Evolutionary conservation across 2,329 filamentous ascomycete genomes (phyloP).

Genomic region (Beauveria australis): DNA sequence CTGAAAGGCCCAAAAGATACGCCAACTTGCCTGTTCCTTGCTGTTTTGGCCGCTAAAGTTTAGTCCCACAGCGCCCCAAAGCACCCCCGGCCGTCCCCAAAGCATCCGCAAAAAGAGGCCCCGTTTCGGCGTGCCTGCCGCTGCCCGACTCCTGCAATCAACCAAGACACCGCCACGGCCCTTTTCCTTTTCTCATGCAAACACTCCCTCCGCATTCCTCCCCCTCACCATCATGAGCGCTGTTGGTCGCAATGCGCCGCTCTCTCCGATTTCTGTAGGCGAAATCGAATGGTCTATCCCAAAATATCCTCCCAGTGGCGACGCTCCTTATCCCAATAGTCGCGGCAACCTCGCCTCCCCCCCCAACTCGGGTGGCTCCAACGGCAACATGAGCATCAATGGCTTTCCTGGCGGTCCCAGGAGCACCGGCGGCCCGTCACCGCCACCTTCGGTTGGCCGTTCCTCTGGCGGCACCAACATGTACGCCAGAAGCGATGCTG

Average conservation of each 20-base stretch:
- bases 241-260: constrained; percentile 58
- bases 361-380: constrained; percentile 57
- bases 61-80: neutral
- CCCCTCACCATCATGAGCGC: constrained; percentile 47
- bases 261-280: constrained; percentile 75
- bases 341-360: constrained; percentile 59
- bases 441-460: constrained; percentile 77
- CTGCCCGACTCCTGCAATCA: constrained; percentile 10
- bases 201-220: constrained; percentile 20
- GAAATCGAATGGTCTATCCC: constrained; percentile 76
- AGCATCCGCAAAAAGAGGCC: neutral
- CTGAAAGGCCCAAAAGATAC: neutral
- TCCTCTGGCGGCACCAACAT: constrained; percentile 73
- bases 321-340: constrained; percentile 44
- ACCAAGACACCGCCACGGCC: constrained; percentile 15
- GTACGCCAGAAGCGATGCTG: constrained; percentile 59
- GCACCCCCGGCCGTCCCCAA: neutral
- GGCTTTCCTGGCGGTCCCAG: constrained; percentile 48
- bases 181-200: constrained; percentile 6
- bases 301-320: constrained; percentile 53
- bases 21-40: neutral
- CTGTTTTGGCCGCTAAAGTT: neutral
- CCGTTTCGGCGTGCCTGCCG: neutral
- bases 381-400: constrained; percentile 51
- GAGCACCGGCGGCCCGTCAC: constrained; percentile 62